Conservation (phyloP, 2,329 filamentous ascomycete genomes). For the Curvularia verruculosa region DNA sequence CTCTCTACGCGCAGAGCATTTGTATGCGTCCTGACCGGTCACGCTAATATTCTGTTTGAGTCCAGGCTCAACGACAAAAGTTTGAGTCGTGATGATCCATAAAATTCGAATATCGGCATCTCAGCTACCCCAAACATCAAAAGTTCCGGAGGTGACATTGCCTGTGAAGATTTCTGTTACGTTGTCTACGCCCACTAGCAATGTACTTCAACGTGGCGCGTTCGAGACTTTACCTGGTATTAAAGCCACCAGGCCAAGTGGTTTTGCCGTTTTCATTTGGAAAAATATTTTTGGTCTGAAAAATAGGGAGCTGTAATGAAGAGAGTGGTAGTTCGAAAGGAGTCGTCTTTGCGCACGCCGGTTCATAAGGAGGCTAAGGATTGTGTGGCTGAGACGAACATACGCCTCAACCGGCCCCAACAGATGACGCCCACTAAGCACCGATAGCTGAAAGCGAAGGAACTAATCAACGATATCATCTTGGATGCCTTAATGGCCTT, state of each 20-base stretch:
- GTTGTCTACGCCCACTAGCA: slow-evolving; percentile 18
- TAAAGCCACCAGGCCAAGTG: slow-evolving; percentile 7
- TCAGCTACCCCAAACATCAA: slow-evolving; percentile 16
- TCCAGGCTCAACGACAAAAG: slow-evolving; percentile 48
- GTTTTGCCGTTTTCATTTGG: slow-evolving; percentile 1
- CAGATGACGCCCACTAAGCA: neutral
- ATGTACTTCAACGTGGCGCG: slow-evolving; percentile 4
- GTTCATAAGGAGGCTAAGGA: neutral
- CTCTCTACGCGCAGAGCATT: slow-evolving; percentile 45
- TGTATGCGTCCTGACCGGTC: slow-evolving; percentile 48
- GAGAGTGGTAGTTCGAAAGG: slow-evolving; percentile 20
- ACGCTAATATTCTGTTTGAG: slow-evolving; percentile 49
- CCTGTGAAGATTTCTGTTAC: slow-evolving; percentile 26
- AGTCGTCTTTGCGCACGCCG: slow-evolving; percentile 11
- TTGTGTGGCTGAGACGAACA: slow-evolving; percentile 1
- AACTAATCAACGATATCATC: slow-evolving; percentile 4
- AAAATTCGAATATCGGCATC: slow-evolving; percentile 38
- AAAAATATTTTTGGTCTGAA: slow-evolving; percentile 7
- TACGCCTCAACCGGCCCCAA: neutral
- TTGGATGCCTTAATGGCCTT: neutral
- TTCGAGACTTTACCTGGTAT: neutral
- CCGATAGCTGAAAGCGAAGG: neutral
- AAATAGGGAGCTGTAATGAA: slow-evolving; percentile 15
- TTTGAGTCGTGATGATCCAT: slow-evolving; percentile 42
- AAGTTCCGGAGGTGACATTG: slow-evolving; percentile 20